These are phyloP conservation scores for Eucalyptus guilfoylei DNA, from an alignment of 345 rosid species.

Conservation along the genomic window DNA sequence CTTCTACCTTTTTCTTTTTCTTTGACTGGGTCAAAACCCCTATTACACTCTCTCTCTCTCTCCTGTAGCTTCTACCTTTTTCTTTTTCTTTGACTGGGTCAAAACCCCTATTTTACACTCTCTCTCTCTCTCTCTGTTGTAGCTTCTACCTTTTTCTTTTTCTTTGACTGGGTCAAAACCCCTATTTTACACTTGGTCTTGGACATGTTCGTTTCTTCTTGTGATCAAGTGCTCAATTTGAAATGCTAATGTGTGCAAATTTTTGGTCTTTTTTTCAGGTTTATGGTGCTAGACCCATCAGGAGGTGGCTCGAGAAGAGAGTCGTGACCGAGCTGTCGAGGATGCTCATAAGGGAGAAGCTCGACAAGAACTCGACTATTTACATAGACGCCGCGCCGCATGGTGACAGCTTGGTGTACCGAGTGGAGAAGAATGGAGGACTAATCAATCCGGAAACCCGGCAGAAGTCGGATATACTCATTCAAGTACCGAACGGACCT, in stretches of 20 bases:
- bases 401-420: constrained; percentile 31
- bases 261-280: constrained; percentile 17
- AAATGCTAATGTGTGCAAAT: background rate
- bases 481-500: constrained; percentile 30
- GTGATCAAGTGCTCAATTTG: background rate
- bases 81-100: too few relatives aligned
- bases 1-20: too few relatives aligned
- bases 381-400: constrained; percentile 42
- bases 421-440: constrained; percentile 77
- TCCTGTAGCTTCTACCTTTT: too few relatives aligned
- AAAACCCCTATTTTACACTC: too few relatives aligned
- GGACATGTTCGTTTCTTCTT: background rate
- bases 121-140: too few relatives aligned
- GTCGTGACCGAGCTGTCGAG: constrained; percentile 81
- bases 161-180: too few relatives aligned
- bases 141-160: too few relatives aligned
- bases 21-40: too few relatives aligned
- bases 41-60: too few relatives aligned
- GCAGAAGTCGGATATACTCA: constrained; percentile 50
- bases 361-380: constrained; percentile 69
- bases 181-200: too few relatives aligned
- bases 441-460: constrained; percentile 62
- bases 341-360: constrained; percentile 74
- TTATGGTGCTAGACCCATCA: constrained; percentile 79
- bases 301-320: constrained; percentile 90